Base-by-base conservation (phyloP, 2,329 filamentous ascomycete species). In the Botrytis hyacinthi region DNA sequence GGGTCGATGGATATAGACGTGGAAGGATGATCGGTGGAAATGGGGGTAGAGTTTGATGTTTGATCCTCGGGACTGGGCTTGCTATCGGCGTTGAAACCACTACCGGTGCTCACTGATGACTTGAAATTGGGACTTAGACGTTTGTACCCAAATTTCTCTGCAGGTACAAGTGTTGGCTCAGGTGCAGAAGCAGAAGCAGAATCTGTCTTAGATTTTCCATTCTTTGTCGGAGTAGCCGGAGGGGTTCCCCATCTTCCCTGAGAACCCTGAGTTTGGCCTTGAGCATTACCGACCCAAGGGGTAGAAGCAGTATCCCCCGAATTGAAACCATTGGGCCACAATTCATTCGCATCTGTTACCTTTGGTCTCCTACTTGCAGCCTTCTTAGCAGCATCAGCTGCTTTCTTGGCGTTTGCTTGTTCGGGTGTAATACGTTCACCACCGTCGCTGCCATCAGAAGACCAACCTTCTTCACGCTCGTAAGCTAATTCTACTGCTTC, bases 401-500 rank as follows among this genome's bases (percentile, higher is more conserved):
- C 40, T 69, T 73, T 69, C 32, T 69, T 73, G 14, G 63, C 63
- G 1, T 57, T 35, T n/a, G 42, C 71, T 18, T 42, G 48, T 12
- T 69, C 51, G 40, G 63, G 26, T 26, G 63, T 54, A 32, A 73
- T 61, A n/a, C 54, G 71, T 37, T 69, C 72, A 26, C 72, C 72
- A 40, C 72, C 72, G 8, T 73, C 72, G 44, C 72, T 73, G 10
- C 72, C 72, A 22, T 70, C 69, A 2, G 72, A 73, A 5, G 59
- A 66, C 72, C 72, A 73, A 20, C 72, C 72, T 60, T 72, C 69
- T 61, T 60, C 72, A 16, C 22, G 67, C 40, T 73, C 72, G 3
- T 54, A 40, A 10, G 72, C 72, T 3, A n/a, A 14, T 63, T 73
- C 57, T 20, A n/a, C 59, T n/a, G 72, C 72, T 48, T 73, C 72